Conservation (phyloP, 139 green algal genomes). For the Chlorella sp. region DNA sequence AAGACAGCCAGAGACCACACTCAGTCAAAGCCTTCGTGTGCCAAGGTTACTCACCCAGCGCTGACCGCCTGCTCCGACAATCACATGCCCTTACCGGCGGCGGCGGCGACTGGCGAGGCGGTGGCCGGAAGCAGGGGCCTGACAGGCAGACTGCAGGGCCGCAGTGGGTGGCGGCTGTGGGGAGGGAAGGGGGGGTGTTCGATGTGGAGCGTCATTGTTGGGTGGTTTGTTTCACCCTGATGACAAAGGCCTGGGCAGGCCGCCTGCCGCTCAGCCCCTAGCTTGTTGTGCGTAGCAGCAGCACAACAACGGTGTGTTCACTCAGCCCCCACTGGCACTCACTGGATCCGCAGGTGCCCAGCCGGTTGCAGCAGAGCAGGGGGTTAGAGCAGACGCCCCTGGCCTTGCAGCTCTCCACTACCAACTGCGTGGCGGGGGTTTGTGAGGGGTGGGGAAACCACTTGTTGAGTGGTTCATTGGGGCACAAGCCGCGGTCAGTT, state of each 20-base stretch:
- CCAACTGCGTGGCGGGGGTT: no score
- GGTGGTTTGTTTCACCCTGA: no score
- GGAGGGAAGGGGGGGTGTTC: not conserved
- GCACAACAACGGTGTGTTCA: not conserved
- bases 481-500: no score
- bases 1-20: no score
- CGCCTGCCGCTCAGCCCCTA: no score
- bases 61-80: no score
- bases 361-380: conserved; percentile 4
- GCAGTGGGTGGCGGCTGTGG: conserved; percentile 1
- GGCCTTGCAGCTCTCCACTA: no score
- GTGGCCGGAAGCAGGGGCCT: conserved; percentile 1
- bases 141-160: not conserved
- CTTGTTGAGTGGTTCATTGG: no score
- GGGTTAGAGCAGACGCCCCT: not conserved
- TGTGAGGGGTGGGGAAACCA: no score
- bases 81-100: not conserved
- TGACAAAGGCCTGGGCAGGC: not conserved
- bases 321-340: not conserved
- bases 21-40: no score
- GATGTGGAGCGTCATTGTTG: not conserved
- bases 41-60: no score
- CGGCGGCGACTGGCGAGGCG: not conserved
- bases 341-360: not conserved
- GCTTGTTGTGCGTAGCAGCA: not conserved